Conservation (phyloP, 306 rosid species). For the Acacia melanoxylon region DNA sequence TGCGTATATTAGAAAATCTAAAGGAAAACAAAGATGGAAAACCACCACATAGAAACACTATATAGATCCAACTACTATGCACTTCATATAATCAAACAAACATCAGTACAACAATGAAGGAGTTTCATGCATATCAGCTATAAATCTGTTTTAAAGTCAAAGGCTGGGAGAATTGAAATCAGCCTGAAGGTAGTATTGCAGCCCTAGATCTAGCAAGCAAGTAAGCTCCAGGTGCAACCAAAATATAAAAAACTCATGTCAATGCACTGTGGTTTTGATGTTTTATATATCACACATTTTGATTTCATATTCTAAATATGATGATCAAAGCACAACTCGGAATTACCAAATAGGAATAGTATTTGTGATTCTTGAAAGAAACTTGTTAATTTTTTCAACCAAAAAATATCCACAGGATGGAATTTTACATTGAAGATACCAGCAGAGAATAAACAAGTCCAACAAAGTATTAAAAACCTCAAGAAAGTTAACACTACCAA, state of each 20-base stretch:
- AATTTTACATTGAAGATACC: neutral
- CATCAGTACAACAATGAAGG: neutral
- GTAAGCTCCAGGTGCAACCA: neutral
- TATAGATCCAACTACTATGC: neutral
- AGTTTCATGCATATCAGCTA: constrained; percentile 6
- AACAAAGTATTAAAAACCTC: neutral
- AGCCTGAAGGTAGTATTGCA: neutral
- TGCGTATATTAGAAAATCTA: constrained; percentile 7
- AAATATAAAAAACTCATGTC: neutral
- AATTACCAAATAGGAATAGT: neutral
- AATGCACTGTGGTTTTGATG: neutral
- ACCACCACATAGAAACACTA: neutral
- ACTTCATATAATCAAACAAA: neutral
- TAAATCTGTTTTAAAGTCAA: neutral
- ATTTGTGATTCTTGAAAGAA: neutral
- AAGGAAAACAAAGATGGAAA: neutral
- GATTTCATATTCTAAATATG: neutral
- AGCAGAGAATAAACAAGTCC: neutral
- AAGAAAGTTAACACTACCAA: neutral
- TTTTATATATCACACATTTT: neutral
- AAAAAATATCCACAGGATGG: neutral
- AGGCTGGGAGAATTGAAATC: neutral
- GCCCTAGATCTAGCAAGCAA: constrained; percentile 5
- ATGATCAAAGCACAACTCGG: neutral
- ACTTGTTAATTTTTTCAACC: neutral